phyloP scores from a whole-genome alignment of 805 yeast species.

The Millerago galiae region DNA sequence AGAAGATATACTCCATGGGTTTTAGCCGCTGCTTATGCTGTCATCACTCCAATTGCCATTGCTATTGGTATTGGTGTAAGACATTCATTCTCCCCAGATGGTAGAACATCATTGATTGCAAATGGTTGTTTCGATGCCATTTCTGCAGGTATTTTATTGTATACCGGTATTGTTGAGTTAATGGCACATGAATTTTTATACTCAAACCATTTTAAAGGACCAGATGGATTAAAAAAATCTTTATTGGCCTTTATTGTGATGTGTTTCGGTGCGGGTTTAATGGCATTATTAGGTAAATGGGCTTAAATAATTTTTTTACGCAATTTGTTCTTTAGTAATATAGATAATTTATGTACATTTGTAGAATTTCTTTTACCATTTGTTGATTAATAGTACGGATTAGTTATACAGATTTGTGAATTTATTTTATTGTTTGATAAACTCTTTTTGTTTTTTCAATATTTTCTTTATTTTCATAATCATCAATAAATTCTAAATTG shows the following conservation, averaged over 20 bases:
- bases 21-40: slow-evolving; percentile 40
- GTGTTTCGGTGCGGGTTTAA: slow-evolving; percentile 63
- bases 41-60: slow-evolving; percentile 69
- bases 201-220: slow-evolving; percentile 58
- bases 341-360: neutral
- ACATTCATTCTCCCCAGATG: slow-evolving; percentile 49
- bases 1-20: slow-evolving; percentile 52
- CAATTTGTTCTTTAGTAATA: neutral
- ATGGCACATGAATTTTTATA: slow-evolving; percentile 72
- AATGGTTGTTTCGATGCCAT: slow-evolving; percentile 72
- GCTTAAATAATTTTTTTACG: slow-evolving; percentile 36
- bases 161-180: slow-evolving; percentile 72
- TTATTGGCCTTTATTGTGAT: slow-evolving; percentile 44
- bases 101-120: slow-evolving; percentile 52
- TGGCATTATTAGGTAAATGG: slow-evolving; percentile 77
- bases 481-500: slow-evolving; percentile 67
- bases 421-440: slow-evolving; percentile 41
- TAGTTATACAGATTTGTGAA: neutral
- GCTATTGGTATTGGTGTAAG: slow-evolving; percentile 78
- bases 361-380: neutral
- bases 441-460: slow-evolving; percentile 61
- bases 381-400: neutral
- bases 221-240: slow-evolving; percentile 45
- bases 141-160: slow-evolving; percentile 71
- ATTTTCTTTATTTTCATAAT: slow-evolving; percentile 45